Evolutionary conservation across 2,329 filamentous ascomycete genomes (phyloP).

Genomic region (Metarhizium sp.): DNA sequence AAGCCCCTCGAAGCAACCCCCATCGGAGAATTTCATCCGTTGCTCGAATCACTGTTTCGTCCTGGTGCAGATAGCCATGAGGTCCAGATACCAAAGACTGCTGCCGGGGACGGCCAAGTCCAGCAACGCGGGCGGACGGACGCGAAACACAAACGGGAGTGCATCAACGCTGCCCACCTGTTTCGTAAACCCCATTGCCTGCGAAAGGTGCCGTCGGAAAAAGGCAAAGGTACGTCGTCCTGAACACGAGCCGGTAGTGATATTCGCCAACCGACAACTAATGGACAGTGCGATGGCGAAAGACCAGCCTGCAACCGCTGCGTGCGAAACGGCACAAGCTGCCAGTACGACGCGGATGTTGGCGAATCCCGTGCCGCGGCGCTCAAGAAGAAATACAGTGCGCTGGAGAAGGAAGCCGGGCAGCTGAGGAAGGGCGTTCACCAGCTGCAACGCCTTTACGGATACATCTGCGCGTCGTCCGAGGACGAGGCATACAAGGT

Average conservation of each 20-base stretch:
- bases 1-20: neutral
- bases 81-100: neutral
- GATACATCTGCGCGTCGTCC: conserved; percentile 2
- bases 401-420: neutral
- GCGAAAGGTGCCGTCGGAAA: neutral
- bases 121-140: neutral
- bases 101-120: neutral
- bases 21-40: neutral
- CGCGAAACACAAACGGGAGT: neutral
- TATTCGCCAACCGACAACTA: neutral
- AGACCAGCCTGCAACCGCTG: conserved; percentile 4
- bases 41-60: neutral
- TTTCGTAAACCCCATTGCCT: neutral
- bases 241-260: neutral
- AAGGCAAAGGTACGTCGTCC: neutral
- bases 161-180: neutral
- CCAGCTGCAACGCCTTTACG: conserved; percentile 2
- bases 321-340: neutral
- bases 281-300: conserved; percentile 5
- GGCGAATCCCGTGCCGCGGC: conserved; percentile 5
- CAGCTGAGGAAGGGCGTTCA: neutral
- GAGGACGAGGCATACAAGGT: conserved; percentile 2
- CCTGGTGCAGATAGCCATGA: neutral
- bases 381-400: conserved; percentile 5
- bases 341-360: conserved; percentile 5